These are phyloP conservation scores for Cladophialophora yegresii DNA, from an alignment of 2,329 filamentous ascomycete genomes.

Conservation along the genomic window DNA sequence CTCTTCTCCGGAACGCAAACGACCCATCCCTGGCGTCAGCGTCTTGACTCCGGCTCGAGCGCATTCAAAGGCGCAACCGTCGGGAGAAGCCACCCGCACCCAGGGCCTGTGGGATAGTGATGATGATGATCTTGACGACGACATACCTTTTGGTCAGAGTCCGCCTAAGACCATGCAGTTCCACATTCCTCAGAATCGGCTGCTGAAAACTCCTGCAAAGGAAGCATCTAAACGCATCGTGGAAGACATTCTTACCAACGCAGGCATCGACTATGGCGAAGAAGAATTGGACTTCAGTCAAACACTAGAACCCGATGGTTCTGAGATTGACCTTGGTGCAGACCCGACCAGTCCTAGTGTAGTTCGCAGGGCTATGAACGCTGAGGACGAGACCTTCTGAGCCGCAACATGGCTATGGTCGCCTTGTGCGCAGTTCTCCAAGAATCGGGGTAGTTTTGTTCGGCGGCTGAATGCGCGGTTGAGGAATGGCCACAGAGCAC, in stretches of 20 bases:
- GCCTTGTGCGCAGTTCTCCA: background rate
- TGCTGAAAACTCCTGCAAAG: constrained; percentile 54
- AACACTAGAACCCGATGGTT: constrained; percentile 32
- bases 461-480: background rate
- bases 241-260: constrained; percentile 50
- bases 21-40: constrained; percentile 69
- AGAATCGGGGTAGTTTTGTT: constrained; percentile 11
- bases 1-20: constrained; percentile 63
- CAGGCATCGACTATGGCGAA: constrained; percentile 43
- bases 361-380: constrained; percentile 44
- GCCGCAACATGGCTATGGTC: background rate
- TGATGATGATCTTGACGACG: constrained; percentile 62
- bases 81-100: constrained; percentile 41
- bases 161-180: constrained; percentile 74
- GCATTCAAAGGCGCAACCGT: background rate
- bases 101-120: constrained; percentile 70
- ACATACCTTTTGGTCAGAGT: constrained; percentile 67
- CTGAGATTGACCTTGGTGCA: constrained; percentile 41
- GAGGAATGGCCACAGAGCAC: background rate
- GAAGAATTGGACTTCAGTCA: constrained; percentile 39
- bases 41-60: constrained; percentile 68
- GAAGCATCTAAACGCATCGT: constrained; percentile 55
- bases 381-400: constrained; percentile 53
- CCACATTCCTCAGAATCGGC: constrained; percentile 52
- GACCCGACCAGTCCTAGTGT: constrained; percentile 47